Percentiles rank a stretch among this genome's conserved stretches.
Conservation (phyloP, 2,329 filamentous ascomycete species). For the Beauveria pseudobassiana region DNA sequence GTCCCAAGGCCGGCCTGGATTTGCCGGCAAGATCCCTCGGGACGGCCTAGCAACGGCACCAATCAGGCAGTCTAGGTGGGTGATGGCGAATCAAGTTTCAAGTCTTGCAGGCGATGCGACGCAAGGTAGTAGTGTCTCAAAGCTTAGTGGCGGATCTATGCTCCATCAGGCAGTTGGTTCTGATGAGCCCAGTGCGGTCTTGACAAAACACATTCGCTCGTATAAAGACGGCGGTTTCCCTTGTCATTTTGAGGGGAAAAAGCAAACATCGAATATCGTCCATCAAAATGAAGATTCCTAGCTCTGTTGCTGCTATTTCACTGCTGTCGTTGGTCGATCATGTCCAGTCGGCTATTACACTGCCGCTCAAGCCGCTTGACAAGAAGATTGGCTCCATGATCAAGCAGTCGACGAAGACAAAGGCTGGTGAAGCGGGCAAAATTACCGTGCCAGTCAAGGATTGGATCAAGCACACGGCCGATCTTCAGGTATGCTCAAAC, state of each 20-base stretch:
- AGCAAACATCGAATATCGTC: neutral
- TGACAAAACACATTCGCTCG: neutral
- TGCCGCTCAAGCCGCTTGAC: constrained; percentile 7
- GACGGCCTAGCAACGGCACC: neutral
- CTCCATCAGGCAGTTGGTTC: constrained; percentile 8
- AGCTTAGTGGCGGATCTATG: constrained; percentile 1
- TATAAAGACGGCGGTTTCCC: neutral
- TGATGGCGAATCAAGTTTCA: neutral
- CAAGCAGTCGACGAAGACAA: neutral
- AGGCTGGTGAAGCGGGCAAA: neutral
- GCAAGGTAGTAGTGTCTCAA: neutral
- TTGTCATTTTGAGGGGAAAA: neutral
- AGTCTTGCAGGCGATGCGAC: neutral
- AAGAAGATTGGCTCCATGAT: neutral
- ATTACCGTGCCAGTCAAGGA: constrained; percentile 7
- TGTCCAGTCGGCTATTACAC: constrained; percentile 9
- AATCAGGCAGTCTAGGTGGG: neutral
- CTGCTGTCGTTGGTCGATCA: constrained; percentile 4
- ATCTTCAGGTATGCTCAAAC: constrained; percentile 4
- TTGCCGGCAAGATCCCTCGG: neutral
- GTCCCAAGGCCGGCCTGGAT: neutral
- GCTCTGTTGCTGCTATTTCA: neutral
- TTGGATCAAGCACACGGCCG: constrained; percentile 8
- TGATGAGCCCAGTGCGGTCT: neutral
- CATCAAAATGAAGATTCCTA: constrained; percentile 1